phyloP scores from a whole-genome alignment of 1,139 yeast species.

The Meyerozyma sp. region DNA sequence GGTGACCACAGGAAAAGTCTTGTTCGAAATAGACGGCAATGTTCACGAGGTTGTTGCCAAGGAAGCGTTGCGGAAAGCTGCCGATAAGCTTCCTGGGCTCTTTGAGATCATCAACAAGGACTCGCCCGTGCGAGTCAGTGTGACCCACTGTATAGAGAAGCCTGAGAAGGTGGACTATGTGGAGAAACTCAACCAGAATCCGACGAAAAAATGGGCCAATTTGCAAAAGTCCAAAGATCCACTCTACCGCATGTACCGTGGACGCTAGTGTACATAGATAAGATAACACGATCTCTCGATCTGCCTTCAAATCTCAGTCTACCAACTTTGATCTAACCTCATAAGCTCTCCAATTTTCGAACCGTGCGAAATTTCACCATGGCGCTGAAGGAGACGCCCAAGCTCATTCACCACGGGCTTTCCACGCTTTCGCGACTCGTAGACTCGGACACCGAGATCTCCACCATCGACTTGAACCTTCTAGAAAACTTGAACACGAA shows the following conservation, averaged over 20 bases:
- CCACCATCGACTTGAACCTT: slow-evolving; percentile 47
- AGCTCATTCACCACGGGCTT: slow-evolving; percentile 25
- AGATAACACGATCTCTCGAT: slow-evolving; percentile 1
- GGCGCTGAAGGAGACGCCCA: slow-evolving; percentile 30
- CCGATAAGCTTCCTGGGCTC: slow-evolving; percentile 87
- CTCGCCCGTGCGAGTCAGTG: slow-evolving; percentile 69
- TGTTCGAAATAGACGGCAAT: slow-evolving; percentile 77
- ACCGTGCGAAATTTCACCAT: slow-evolving; percentile 5
- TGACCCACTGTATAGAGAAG: slow-evolving; percentile 40
- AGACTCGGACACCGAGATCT: slow-evolving; percentile 51
- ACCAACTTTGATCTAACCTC: no score
- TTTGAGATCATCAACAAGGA: slow-evolving; percentile 76
- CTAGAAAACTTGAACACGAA: slow-evolving; percentile 54
- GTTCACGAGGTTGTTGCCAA: slow-evolving; percentile 88
- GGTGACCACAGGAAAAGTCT: slow-evolving; percentile 90
- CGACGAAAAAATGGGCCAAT: slow-evolving; percentile 59
- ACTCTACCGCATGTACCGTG: slow-evolving; percentile 49
- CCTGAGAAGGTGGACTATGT: slow-evolving; percentile 49
- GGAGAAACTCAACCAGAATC: slow-evolving; percentile 51
- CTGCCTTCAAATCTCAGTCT: no score
- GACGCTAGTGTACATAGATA: slow-evolving; percentile 32
- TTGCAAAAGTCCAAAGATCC: slow-evolving; percentile 45
- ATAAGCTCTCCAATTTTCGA: background rate
- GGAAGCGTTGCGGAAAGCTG: slow-evolving; percentile 88
- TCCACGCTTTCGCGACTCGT: slow-evolving; percentile 16